Evolutionary conservation across 371 early-diverging fungal species (phyloP).

Genomic region (Mucor indicus): DNA sequence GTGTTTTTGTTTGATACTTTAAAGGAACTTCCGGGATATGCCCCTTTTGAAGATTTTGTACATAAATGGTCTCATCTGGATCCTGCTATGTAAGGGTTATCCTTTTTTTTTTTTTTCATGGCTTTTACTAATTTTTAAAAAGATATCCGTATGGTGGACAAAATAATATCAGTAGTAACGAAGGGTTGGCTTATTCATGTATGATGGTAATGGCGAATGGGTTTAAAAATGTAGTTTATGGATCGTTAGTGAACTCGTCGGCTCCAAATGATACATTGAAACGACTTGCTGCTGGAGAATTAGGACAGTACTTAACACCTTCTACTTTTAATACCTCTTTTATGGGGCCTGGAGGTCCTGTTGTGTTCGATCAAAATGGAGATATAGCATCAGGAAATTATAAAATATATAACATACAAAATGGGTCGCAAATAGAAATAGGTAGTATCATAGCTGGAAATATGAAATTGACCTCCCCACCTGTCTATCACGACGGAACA

Average conservation of each 20-base stretch:
- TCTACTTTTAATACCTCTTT: conserved; percentile 48
- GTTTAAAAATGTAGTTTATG: conserved; percentile 37
- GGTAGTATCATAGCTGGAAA: conserved; percentile 48
- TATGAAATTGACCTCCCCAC: conserved; percentile 44
- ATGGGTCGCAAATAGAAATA: conserved; percentile 41
- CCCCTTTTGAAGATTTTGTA: conserved; percentile 47
- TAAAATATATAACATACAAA: conserved; percentile 48
- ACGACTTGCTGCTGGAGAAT: conserved; percentile 22
- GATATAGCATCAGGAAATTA: conserved; percentile 51
- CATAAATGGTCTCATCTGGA: conserved; percentile 44
- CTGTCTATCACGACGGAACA: conserved; percentile 50
- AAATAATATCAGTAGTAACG: conserved; percentile 26
- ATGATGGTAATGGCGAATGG: conserved; percentile 53
- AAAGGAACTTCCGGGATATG: conserved; percentile 37
- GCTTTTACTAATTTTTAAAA: neutral
- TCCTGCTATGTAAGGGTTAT: conserved; percentile 36
- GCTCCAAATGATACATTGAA: conserved; percentile 17
- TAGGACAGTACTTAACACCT: conserved; percentile 32
- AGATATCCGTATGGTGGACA: conserved; percentile 40
- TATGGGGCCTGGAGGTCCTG: conserved; percentile 56
- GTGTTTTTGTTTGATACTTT: conserved; percentile 31
- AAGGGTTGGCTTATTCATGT: conserved; percentile 55
- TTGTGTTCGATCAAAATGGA: conserved; percentile 55
- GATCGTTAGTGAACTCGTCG: conserved; percentile 12
- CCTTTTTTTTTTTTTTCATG: neutral